Evolutionary conservation across 1,284 basidiomycete species (phyloP).

Genomic region (Pseudozyma hubeiensis): DNA sequence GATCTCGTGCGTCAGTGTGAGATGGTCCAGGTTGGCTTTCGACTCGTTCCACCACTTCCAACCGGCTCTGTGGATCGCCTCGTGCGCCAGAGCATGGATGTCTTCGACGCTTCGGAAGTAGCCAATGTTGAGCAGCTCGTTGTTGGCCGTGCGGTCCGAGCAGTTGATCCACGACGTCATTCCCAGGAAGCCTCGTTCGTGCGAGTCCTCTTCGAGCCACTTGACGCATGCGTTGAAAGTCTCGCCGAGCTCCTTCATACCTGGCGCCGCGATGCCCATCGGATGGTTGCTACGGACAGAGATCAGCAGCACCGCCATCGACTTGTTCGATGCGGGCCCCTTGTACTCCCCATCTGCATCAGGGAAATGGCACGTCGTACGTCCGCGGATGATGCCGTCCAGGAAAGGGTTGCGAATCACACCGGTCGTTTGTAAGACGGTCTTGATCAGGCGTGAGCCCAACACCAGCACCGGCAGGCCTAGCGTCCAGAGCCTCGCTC

Average conservation of each 20-base stretch:
- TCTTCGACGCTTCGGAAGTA: slow-evolving; percentile 36
- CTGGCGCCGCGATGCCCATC: slow-evolving; percentile 24
- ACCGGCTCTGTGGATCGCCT: slow-evolving; percentile 14
- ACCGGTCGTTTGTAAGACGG: slow-evolving; percentile 15
- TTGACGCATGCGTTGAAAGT: slow-evolving; percentile 21
- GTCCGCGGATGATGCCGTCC: slow-evolving; percentile 22
- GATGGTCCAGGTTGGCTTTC: slow-evolving; percentile 15
- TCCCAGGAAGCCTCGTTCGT: slow-evolving; percentile 30
- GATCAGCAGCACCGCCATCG: slow-evolving; percentile 29
- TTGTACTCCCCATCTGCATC: slow-evolving; percentile 14
- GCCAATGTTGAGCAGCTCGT: slow-evolving; percentile 28
- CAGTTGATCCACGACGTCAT: slow-evolving; percentile 39
- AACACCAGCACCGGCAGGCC: slow-evolving; percentile 16
- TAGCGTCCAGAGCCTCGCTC: slow-evolving; percentile 13
- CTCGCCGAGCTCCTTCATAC: slow-evolving; percentile 24
- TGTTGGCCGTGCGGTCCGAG: slow-evolving; percentile 18
- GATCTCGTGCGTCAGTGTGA: slow-evolving; percentile 35
- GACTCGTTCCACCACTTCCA: slow-evolving; percentile 41
- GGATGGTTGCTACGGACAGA: slow-evolving; percentile 25
- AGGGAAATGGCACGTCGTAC: slow-evolving; percentile 25
- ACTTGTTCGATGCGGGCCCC: slow-evolving; percentile 9
- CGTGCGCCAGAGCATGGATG: slow-evolving; percentile 28
- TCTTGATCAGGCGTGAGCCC: slow-evolving; percentile 4
- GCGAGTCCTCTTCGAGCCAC: slow-evolving; percentile 30
- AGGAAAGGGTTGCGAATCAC: slow-evolving; percentile 13